These are phyloP conservation scores for Xylariomycetidae sp. DNA, from an alignment of 2,329 filamentous ascomycete species.

Conservation along the genomic window DNA sequence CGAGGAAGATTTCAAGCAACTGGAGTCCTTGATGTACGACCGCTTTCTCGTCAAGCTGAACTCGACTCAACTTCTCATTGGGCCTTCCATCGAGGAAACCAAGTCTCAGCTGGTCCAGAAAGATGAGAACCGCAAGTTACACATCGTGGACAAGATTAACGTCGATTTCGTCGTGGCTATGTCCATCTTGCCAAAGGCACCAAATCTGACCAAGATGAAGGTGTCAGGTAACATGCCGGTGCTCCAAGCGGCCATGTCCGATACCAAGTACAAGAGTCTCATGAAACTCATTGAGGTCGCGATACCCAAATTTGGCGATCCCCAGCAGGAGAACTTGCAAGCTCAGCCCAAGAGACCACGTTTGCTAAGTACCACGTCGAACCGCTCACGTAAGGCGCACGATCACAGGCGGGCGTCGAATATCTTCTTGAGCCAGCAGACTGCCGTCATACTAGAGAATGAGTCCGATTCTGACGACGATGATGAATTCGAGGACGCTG, in stretches of 20 bases:
- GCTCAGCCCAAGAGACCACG: constrained; percentile 36
- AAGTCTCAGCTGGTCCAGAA: constrained; percentile 70
- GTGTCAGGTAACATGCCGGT: constrained; percentile 89
- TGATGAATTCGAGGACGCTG: constrained; percentile 61
- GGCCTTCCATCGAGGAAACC: constrained; percentile 85
- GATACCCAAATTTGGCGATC: constrained; percentile 70
- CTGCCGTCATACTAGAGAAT: constrained; percentile 74
- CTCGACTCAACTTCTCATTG: constrained; percentile 92
- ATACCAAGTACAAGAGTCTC: constrained; percentile 91
- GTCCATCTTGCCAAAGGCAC: constrained; percentile 93
- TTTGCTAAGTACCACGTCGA: constrained; percentile 40
- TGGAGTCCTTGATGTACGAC: constrained; percentile 96
- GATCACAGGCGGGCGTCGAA: constrained; percentile 60
- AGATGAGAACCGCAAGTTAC: constrained; percentile 64
- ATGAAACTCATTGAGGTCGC: constrained; percentile 97
- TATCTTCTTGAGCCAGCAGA: constrained; percentile 63
- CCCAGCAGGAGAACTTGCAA: constrained; percentile 26
- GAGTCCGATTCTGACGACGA: constrained; percentile 57
- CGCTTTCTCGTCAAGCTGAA: constrained; percentile 90
- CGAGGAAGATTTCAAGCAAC: constrained; percentile 77
- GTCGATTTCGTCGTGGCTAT: constrained; percentile 95
- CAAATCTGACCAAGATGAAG: constrained; percentile 85
- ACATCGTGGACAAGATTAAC: constrained; percentile 95
- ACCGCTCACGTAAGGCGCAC: constrained; percentile 37
- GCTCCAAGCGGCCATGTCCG: constrained; percentile 84